Evolutionary conservation across 129 eudicot species (phyloP), one percentile per base, ranked within the genome.

Genomic region (Cynara cardunculus): DNA sequence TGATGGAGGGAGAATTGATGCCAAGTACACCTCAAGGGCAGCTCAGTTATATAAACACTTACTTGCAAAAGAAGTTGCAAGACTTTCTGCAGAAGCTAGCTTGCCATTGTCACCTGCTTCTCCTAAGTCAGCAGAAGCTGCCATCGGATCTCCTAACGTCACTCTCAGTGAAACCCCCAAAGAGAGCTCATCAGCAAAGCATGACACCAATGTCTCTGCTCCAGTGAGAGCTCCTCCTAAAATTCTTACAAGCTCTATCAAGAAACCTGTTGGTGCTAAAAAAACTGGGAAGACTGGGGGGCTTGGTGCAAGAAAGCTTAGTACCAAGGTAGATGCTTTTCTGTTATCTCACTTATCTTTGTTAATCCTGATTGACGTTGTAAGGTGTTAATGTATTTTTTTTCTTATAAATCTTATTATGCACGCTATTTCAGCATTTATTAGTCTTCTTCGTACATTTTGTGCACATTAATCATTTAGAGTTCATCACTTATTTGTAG

Each of bases 1-100:
- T 67, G 98, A 91, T 69, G 97, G 92, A 69, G 94, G 98, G 62
- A 93, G 91, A 85, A 86, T 89, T 77, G 98, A 93, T 83, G 92
- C 94, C 59, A 93, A 93, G 77, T 93, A 93, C 84, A 93, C 94
- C 62, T 93, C 98, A 67, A 89, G 97, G 81, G 94, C 97, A 81
- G 96, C 97, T 71, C 92, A 93, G 13, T 87, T 93, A 37, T 93
- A 93, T 79, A 87, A 82, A 78, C 98, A 93, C 73, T 75, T 93
- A 44, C 92, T 93, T 69, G 66, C 97, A 13, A 93, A 93, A 85
- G 98, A 91, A 89, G 98, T 93, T 86, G 89, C 94, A 73, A 93
- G 91, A 84, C 81, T 92, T 79, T 81, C 74, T 65, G 84, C 80
- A 21, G 92, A 86, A 9, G 84, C 78, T 56, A 89, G 78, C 25